phyloP scores from a whole-genome alignment of 2,329 filamentous ascomycete genomes.

The Hymenoscyphus salicellus region DNA sequence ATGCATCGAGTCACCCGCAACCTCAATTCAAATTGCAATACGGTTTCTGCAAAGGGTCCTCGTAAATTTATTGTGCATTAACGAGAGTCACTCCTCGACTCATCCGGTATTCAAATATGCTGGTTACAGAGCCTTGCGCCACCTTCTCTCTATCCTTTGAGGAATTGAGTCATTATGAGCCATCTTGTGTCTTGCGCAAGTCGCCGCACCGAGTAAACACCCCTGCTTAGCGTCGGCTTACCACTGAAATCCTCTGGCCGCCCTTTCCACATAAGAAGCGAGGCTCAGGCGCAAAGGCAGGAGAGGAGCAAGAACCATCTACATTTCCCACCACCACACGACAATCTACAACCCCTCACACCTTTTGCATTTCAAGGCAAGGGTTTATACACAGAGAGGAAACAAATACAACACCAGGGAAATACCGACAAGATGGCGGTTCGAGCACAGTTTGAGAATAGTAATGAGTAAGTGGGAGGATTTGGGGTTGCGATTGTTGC shows the following conservation, averaged over 20 bases:
- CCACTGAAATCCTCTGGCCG: background rate
- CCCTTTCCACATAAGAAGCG: background rate
- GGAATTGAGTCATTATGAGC: background rate
- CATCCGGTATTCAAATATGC: background rate
- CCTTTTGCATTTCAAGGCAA: too few relatives aligned
- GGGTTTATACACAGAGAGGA: background rate
- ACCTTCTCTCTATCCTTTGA: background rate
- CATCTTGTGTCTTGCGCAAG: background rate
- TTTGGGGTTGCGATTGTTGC: conserved; percentile 9
- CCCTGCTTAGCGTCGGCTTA: background rate
- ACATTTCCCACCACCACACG: background rate
- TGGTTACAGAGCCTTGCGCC: background rate
- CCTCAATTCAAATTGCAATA: too few relatives aligned
- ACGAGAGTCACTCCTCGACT: background rate
- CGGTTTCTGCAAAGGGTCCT: background rate
- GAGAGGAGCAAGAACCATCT: background rate
- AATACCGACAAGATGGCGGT: conserved; percentile 56
- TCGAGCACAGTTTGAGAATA: conserved; percentile 80
- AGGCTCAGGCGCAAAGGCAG: background rate
- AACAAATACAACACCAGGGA: background rate
- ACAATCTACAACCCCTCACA: too few relatives aligned
- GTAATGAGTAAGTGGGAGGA: conserved; percentile 70
- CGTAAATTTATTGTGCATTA: background rate
- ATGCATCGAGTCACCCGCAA: too few relatives aligned
- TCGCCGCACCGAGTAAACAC: background rate